Percentiles rank a stretch among this genome's conserved stretches.
These are phyloP conservation scores for Cyclotella atomus DNA, from an alignment of 108 stramenopile genomes.

Conservation along the genomic window DNA sequence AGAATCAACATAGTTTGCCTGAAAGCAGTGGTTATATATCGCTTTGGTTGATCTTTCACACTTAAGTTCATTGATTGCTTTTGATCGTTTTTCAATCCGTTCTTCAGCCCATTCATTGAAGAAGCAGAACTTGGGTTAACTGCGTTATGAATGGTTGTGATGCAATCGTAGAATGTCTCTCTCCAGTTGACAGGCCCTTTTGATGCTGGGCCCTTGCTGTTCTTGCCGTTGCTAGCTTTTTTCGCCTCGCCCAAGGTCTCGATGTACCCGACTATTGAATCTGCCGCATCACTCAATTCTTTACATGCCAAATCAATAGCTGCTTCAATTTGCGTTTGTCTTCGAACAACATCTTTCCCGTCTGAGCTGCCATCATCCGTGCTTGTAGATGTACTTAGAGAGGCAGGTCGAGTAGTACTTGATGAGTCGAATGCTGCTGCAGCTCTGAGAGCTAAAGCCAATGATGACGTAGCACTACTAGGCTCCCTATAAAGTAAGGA, in stretches of 20 bases:
- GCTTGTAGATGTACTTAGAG: background rate
- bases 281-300: constrained; percentile 19
- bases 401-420: background rate
- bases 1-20: constrained; percentile 30
- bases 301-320: constrained; percentile 24
- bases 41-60: constrained; percentile 14
- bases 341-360: background rate
- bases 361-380: background rate
- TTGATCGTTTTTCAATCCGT: constrained; percentile 3
- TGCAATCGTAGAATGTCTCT: constrained; percentile 23
- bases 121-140: background rate
- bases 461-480: constrained; percentile 12
- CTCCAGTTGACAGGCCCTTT: constrained; percentile 16
- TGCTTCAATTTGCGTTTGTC: background rate
- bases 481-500: background rate
- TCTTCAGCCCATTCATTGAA: constrained; percentile 25
- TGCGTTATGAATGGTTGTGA: constrained; percentile 13
- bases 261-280: constrained; percentile 14
- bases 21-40: constrained; percentile 39
- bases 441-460: constrained; percentile 41
- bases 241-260: background rate
- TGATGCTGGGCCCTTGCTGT: constrained; percentile 23
- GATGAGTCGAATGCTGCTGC: constrained; percentile 26
- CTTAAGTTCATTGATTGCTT: background rate
- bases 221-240: constrained; percentile 27